These are phyloP conservation scores for Eucalyptus pumila DNA, from an alignment of 345 rosid species.

Conservation along the genomic window DNA sequence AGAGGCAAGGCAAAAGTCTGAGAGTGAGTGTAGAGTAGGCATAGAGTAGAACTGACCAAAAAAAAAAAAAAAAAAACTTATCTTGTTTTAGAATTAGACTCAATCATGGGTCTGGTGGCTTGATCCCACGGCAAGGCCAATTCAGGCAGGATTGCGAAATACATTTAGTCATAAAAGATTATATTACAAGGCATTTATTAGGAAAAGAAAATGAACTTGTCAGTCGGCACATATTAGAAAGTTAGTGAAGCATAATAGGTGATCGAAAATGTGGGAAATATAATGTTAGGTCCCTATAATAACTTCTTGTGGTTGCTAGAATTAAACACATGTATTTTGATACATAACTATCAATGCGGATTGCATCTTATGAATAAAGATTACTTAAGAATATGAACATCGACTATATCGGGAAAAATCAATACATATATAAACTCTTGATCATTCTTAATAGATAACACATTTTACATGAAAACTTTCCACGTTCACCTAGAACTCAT, in stretches of 20 bases:
- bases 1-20: too few species aligned
- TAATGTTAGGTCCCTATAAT: neutral
- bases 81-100: neutral
- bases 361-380: neutral
- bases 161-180: neutral
- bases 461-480: neutral
- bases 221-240: neutral
- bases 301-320: neutral
- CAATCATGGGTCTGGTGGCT: neutral
- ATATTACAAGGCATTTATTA: neutral
- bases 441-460: neutral
- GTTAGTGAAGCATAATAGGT: neutral
- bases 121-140: neutral
- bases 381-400: neutral
- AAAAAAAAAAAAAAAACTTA: neutral
- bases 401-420: neutral
- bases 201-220: neutral
- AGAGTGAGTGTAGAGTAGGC: too few species aligned
- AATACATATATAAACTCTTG: neutral
- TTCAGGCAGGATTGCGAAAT: neutral
- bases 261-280: neutral
- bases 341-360: neutral
- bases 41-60: too few species aligned
- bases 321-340: neutral
- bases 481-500: neutral